A percentile compares a stretch with the other conserved stretches of the same genome.
Conservation (phyloP, 441 rosid species). For the California macrophylla region DNA sequence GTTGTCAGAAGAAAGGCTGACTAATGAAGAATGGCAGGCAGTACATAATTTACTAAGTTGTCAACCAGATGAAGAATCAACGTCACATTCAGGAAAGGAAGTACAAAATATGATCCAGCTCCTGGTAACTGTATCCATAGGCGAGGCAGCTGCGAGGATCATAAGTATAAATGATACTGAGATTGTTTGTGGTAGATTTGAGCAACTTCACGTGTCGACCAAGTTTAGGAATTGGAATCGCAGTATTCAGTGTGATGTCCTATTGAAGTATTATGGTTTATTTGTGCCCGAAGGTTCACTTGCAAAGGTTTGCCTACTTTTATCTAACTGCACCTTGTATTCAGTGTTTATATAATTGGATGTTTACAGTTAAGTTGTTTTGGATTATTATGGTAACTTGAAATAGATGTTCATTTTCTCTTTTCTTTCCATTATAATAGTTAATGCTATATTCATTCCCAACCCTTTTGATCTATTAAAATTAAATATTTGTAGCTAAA, state of each 20-base stretch:
- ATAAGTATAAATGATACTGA: slow-evolving; percentile 54
- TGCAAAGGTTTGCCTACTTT: slow-evolving; percentile 68
- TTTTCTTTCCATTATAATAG: not conserved
- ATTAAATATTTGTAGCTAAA: not conserved
- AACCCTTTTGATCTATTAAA: not conserved
- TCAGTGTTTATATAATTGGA: not conserved
- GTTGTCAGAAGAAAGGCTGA: slow-evolving; percentile 53
- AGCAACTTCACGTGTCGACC: slow-evolving; percentile 74
- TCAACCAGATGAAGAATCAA: slow-evolving; percentile 73
- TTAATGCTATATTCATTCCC: not conserved
- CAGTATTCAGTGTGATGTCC: slow-evolving; percentile 65
- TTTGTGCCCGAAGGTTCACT: slow-evolving; percentile 97
- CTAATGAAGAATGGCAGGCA: slow-evolving; percentile 96
- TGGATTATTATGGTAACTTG: not conserved
- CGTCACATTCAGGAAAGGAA: slow-evolving; percentile 59
- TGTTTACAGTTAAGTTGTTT: not conserved
- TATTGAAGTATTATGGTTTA: slow-evolving; percentile 79
- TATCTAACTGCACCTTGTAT: not conserved
- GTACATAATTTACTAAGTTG: slow-evolving; percentile 77
- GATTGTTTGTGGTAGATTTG: slow-evolving; percentile 89
- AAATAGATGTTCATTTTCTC: not conserved
- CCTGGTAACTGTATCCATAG: slow-evolving; percentile 68
- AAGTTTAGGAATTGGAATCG: slow-evolving; percentile 65
- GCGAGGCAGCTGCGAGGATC: slow-evolving; percentile 84
- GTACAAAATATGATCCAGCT: slow-evolving; percentile 71